These are phyloP conservation scores for Paramecium sexaurelia DNA, from an alignment of 73 alveolate genomes.

Conservation along the genomic window DNA sequence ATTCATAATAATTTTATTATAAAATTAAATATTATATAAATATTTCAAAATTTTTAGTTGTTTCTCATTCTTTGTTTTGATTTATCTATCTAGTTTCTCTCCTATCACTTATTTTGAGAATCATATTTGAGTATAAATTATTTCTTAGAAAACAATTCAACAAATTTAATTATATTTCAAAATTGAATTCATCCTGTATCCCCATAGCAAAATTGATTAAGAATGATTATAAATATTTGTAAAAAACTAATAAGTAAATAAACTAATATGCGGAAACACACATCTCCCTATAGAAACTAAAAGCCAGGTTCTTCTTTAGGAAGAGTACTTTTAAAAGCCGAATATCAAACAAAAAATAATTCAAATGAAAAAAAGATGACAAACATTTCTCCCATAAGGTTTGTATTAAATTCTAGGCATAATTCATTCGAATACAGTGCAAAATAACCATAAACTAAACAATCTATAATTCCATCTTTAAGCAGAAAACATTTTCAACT, in stretches of 20 bases:
- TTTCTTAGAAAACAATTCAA: background rate
- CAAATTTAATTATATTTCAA: background rate
- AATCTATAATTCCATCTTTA: background rate
- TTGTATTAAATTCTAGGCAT: constrained; percentile 26
- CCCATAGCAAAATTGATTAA: background rate
- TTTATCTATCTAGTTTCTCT: too few species aligned
- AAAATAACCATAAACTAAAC: background rate
- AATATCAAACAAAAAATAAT: background rate
- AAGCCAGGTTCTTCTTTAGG: constrained; percentile 34
- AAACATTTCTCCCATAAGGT: background rate
- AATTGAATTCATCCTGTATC: too few species aligned
- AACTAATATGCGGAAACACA: background rate
- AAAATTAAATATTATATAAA: background rate
- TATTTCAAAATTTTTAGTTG: too few species aligned
- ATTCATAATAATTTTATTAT: background rate
- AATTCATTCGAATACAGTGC: background rate
- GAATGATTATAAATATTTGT: background rate
- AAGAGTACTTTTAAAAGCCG: background rate
- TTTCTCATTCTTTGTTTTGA: too few species aligned
- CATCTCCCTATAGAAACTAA: constrained; percentile 10
- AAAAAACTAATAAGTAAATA: background rate
- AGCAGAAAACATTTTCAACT: constrained; percentile 52
- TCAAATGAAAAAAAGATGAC: background rate
- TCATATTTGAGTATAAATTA: too few species aligned
- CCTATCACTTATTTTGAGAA: too few species aligned